Conservation (phyloP, 805 yeast species). For the Saccharomycopsis fermentans region DNA sequence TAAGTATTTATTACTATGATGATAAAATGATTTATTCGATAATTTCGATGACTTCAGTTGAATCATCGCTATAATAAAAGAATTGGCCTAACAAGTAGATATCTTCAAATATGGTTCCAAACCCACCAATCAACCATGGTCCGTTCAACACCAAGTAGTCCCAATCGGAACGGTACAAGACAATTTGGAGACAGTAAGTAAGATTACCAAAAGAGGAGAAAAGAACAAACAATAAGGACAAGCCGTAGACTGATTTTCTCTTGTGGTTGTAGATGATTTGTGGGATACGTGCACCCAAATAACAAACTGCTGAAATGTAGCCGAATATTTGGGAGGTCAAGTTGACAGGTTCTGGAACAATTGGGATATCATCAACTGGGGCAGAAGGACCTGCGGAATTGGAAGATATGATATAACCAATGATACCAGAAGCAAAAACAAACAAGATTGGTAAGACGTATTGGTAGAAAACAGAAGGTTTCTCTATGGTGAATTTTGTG, state of each 20-base stretch:
- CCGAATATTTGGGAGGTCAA: constrained; percentile 62
- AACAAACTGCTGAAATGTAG: constrained; percentile 56
- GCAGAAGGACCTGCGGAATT: constrained; percentile 23
- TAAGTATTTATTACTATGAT: too few species aligned
- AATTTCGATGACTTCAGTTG: constrained; percentile 15
- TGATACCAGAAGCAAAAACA: constrained; percentile 51
- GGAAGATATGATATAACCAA: constrained; percentile 45
- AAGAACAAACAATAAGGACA: constrained; percentile 70
- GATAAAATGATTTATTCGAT: constrained; percentile 5
- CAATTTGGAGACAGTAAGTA: constrained; percentile 65
- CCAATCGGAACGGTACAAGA: constrained; percentile 52
- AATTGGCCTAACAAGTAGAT: constrained; percentile 56
- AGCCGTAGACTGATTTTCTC: constrained; percentile 75
- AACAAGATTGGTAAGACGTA: constrained; percentile 50
- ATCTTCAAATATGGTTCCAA: constrained; percentile 72
- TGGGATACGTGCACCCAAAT: constrained; percentile 70
- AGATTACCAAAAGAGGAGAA: constrained; percentile 67
- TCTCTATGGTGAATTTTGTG: neutral
- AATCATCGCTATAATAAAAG: constrained; percentile 40
- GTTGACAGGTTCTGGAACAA: constrained; percentile 17
- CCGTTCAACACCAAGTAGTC: constrained; percentile 51
- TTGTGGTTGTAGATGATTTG: constrained; percentile 74
- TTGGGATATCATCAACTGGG: constrained; percentile 21
- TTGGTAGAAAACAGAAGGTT: constrained; percentile 32
- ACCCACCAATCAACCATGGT: constrained; percentile 71